Evolutionary conservation across 306 rosid genomes (phyloP), one percentile per base, ranked within the genome.

Genomic region (Castanea sativa): DNA sequence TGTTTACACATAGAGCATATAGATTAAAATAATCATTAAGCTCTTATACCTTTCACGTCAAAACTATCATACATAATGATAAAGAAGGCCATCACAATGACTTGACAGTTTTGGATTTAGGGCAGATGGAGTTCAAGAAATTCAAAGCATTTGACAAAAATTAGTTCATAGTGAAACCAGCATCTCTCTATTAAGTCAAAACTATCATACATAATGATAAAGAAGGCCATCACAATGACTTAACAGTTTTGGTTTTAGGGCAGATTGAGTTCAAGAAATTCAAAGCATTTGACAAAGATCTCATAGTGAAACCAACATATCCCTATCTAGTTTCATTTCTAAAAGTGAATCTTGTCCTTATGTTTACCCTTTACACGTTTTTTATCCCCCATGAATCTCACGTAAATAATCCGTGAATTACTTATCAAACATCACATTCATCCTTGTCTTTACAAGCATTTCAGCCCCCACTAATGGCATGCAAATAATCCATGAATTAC

Each of bases 71-170:
- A 8, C 30, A 18, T 57, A 21, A 52, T 38, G 20, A 58, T 74
- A 29, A 68, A 52, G 33, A 14, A 56, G 69, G 30, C 12, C 58
- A 69, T 45, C 49, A 51, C 38, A 57, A 41, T 23, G 76, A 84
- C 64, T 75, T 19, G 43, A 59, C 3, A 49, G 2, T 29, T 69
- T 1, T 16, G 69, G 73, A 58, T 32, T 15, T 21, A 32, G 73
- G 76, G 76, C 11, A 21, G 29, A 55, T 25, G 58, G 60, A 41
- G 51, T 3, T 33, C 14, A 57, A 51, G 12, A 69, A 59, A 69
- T 69, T 75, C 49, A 49, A 43, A 43, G 49, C 72, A 21, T 58
- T 52, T 30, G 79, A 80, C 75, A 56, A 80, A 58, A 8, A 58
- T 21, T 38, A 29, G 52, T 27, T 41, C 51, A 27, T 12, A 19